Evolutionary conservation across 352 stramenopile species (phyloP).

Genomic region (Globisporangium alternatum): DNA sequence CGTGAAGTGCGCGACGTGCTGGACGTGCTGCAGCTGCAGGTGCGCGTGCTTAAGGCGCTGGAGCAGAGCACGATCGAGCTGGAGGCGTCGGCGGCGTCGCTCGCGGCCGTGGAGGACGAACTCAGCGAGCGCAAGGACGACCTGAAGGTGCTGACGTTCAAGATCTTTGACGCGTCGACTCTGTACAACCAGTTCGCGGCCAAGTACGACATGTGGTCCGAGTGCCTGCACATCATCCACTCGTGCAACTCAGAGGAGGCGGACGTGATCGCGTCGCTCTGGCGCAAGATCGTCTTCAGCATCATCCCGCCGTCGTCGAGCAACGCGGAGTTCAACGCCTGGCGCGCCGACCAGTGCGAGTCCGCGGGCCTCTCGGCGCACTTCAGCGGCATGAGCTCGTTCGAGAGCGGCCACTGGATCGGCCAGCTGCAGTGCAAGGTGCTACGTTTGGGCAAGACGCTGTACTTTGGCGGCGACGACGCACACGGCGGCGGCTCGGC

Average conservation of each 20-base stretch:
- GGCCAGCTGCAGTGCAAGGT: conserved; percentile 77
- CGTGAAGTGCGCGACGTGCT: conserved; percentile 79
- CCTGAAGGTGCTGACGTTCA: conserved; percentile 66
- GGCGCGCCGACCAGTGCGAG: conserved; percentile 66
- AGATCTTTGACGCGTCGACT: conserved; percentile 75
- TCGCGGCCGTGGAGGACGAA: conserved; percentile 37
- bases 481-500: conserved; percentile 39
- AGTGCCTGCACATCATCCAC: conserved; percentile 86
- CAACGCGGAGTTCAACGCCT: conserved; percentile 68
- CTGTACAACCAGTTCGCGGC: conserved; percentile 85
- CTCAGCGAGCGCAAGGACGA: conserved; percentile 51
- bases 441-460: conserved; percentile 65
- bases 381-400: conserved; percentile 39
- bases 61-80: conserved; percentile 67
- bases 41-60: conserved; percentile 76
- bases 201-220: conserved; percentile 86
- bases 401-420: conserved; percentile 81
- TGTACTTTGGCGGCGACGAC: conserved; percentile 61
- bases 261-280: conserved; percentile 60
- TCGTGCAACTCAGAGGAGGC: conserved; percentile 80
- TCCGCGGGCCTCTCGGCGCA: conserved; percentile 49
- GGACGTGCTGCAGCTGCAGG: conserved; percentile 78
- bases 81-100: conserved; percentile 39
- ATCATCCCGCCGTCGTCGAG: conserved; percentile 59
- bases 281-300: conserved; percentile 77